phyloP scores from a whole-genome alignment of 1,284 basidiomycete species.

The Tausonia pullulans region DNA sequence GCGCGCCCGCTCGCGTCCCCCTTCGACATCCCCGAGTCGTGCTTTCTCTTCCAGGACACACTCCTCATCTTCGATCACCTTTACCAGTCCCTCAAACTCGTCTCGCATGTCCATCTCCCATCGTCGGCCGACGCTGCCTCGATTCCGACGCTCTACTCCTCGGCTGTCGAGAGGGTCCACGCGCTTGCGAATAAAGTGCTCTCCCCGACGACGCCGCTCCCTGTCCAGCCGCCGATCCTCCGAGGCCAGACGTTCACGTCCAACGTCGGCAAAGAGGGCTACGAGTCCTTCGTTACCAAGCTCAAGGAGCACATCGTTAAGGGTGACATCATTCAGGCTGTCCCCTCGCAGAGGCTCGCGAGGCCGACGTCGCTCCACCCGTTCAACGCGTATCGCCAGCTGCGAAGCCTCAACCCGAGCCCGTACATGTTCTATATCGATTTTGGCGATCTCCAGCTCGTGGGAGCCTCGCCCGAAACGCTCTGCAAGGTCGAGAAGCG shows the following conservation, averaged over 20 bases:
- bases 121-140: slow-evolving; percentile 29
- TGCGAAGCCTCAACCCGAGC: slow-evolving; percentile 90
- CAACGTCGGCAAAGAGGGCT: slow-evolving; percentile 89
- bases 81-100: slow-evolving; percentile 86
- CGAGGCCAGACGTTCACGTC: slow-evolving; percentile 58
- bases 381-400: slow-evolving; percentile 90
- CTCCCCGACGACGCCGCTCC: slow-evolving; percentile 47
- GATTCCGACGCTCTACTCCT: slow-evolving; percentile 70
- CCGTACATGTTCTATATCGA: slow-evolving; percentile 99
- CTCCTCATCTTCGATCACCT: slow-evolving; percentile 96
- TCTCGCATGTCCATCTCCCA: slow-evolving; percentile 86
- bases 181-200: slow-evolving; percentile 58
- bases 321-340: slow-evolving; percentile 98
- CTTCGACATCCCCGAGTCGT: slow-evolving; percentile 79
- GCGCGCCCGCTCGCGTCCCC: slow-evolving; percentile 55
- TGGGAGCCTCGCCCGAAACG: slow-evolving; percentile 95
- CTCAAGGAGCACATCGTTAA: slow-evolving; percentile 90
- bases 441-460: slow-evolving; percentile 81
- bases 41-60: slow-evolving; percentile 94
- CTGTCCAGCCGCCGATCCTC: slow-evolving; percentile 38
- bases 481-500: slow-evolving; percentile 89
- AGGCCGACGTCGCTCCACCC: slow-evolving; percentile 82
- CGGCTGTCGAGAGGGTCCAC: slow-evolving; percentile 65
- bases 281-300: slow-evolving; percentile 81
- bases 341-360: slow-evolving; percentile 82